Base-by-base conservation (phyloP, 208 protist species). In the Leishmania amazonensis region DNA sequence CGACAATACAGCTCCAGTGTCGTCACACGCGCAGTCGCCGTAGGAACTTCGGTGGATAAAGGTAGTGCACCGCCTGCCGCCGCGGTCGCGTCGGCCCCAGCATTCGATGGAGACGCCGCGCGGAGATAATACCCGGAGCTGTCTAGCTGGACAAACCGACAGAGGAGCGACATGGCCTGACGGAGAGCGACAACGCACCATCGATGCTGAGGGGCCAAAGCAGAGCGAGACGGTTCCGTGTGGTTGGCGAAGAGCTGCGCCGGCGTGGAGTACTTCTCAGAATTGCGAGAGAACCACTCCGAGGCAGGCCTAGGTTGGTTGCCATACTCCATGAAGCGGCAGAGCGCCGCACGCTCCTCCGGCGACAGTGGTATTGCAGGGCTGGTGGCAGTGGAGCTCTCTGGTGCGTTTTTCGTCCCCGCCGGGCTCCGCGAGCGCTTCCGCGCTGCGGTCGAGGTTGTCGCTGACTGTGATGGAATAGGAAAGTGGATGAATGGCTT, bases 101-200 rank as follows among this genome's bases (percentile, higher is more conserved):
- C 21, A 3, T 70, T 49, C 31, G 85, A 85, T 47, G 76, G 42
- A 3, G 42, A 79, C n/a, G 49, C 8, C 1, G 65, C 42, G 40
- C 72, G 73, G 4, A 93, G 75, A 62, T 89, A 94, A 38, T 68
- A 42, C 2, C 79, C 54, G 24, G 81, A 47, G 24, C 83, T 88
- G 79, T 96, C 93, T 4, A 85, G 81, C 1, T 76, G 83, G 15
- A 89, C 79, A 5, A 95, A 72, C 40, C 88, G 85, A 67, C 91
- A 90, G 64, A 96, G 83, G 11, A 95, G 81, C 35, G 88, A 87
- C 42, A 93, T 84, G 6, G 88, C 87, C 38, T 88, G 88, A 0
- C 88, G 88, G n/a, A 88, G 81, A 13, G 78, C 81, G 21, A 64
- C 49, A 45, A 28, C n/a, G 76, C 76, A 85, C 79, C 77, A 83